phyloP scores from a whole-genome alignment of 2,329 filamentous ascomycete genomes.

The Pseudofabraea citricarpa region DNA sequence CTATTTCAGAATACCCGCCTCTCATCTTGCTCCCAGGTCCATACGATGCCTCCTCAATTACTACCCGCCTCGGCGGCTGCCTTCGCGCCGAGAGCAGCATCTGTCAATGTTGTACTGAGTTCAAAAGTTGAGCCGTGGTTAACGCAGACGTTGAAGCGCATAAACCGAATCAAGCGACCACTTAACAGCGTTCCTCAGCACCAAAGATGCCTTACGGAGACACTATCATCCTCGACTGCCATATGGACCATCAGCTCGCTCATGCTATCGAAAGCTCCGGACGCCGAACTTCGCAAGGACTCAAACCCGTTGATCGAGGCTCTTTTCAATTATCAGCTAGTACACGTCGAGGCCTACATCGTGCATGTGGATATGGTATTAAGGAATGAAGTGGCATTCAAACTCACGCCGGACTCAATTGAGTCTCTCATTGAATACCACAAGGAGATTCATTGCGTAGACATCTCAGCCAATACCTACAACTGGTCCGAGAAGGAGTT shows the following conservation, averaged over 20 bases:
- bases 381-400: slow-evolving; percentile 95
- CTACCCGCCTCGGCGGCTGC: slow-evolving; percentile 93
- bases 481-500: slow-evolving; percentile 96
- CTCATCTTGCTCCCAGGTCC: slow-evolving; percentile 12
- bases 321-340: slow-evolving; percentile 85
- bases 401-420: slow-evolving; percentile 92
- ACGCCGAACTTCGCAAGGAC: slow-evolving; percentile 78
- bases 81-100: slow-evolving; percentile 85
- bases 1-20: slow-evolving; percentile 14
- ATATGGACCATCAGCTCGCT: slow-evolving; percentile 93
- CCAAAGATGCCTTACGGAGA: slow-evolving; percentile 92
- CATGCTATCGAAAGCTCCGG: slow-evolving; percentile 86
- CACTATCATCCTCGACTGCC: slow-evolving; percentile 79
- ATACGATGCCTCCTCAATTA: slow-evolving; percentile 80
- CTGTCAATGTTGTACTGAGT: slow-evolving; percentile 89
- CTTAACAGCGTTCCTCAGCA: slow-evolving; percentile 96
- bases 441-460: slow-evolving; percentile 89
- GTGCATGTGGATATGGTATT: slow-evolving; percentile 99
- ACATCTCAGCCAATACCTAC: slow-evolving; percentile 84
- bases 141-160: slow-evolving; percentile 92
- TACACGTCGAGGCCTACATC: slow-evolving; percentile 95
- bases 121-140: slow-evolving; percentile 95
- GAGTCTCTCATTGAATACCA: slow-evolving; percentile 91
- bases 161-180: slow-evolving; percentile 93
- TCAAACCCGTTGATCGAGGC: slow-evolving; percentile 79